Evolutionary conservation across 441 rosid genomes (phyloP).

Genomic region (Euphorbia schlechtendalii): DNA sequence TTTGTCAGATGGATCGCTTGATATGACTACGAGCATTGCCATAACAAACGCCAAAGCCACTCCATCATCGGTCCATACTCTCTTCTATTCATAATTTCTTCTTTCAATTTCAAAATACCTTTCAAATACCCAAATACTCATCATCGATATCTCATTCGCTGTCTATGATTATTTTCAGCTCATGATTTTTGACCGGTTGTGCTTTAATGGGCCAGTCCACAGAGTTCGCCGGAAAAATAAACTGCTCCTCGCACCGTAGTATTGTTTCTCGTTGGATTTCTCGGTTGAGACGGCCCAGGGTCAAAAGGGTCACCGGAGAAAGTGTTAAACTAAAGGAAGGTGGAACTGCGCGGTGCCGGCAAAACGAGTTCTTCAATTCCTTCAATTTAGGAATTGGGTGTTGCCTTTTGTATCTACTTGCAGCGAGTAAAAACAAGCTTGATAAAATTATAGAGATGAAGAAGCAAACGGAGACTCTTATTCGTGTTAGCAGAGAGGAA

Average conservation of each 20-base stretch:
- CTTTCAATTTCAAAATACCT: too few relatives aligned
- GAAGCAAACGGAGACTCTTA: slow-evolving; percentile 46
- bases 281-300: slow-evolving; percentile 9
- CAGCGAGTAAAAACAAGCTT: slow-evolving; percentile 54
- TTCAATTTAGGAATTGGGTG: slow-evolving; percentile 50
- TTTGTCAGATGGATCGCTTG: too few relatives aligned
- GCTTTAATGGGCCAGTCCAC: slow-evolving; percentile 2
- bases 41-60: too few relatives aligned
- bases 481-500: slow-evolving; percentile 33
- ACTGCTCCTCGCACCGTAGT: slow-evolving; percentile 9
- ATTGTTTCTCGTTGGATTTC: slow-evolving; percentile 20
- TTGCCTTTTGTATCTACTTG: slow-evolving; percentile 52
- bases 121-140: slow-evolving; percentile 13
- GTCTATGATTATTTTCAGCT: slow-evolving; percentile 11
- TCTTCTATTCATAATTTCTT: too few relatives aligned
- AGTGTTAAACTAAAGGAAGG: not conserved
- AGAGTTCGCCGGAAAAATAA: not conserved
- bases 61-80: too few relatives aligned
- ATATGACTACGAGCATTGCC: too few relatives aligned
- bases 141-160: slow-evolving; percentile 23
- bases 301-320: slow-evolving; percentile 6
- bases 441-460: slow-evolving; percentile 43
- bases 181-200: too few relatives aligned
- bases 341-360: not conserved
- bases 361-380: slow-evolving; percentile 12